Base-by-base conservation (phyloP, 2,329 filamentous ascomycete species). In the Neurospora sp. region DNA sequence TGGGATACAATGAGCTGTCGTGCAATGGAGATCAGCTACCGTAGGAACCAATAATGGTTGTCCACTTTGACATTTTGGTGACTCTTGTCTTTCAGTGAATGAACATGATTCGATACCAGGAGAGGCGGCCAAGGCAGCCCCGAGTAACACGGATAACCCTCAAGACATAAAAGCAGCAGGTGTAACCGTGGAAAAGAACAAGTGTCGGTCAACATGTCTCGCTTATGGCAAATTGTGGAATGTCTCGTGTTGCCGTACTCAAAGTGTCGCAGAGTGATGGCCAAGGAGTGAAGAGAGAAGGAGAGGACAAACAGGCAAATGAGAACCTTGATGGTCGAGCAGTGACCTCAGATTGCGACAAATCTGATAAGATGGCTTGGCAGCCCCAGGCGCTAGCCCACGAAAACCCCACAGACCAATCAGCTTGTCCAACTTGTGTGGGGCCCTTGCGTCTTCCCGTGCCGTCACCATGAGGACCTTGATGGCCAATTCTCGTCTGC, bases 401-500 rank as follows among this genome's bases (percentile, higher is more conserved):
- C 52, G 3, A 2, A 17, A 62, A n/a, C 3, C 15, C 28, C 28
- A n/a, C 28, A 36, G 28, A 2, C 52, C 52, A 36, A 62, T 36
- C 23, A 36, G 8, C 15, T 36, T 62, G 52, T 1, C 52, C 52
- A 62, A 33, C 17, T 57, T 33, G 17, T 10, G 12, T 36, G 23
- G 52, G 46, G 23, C 15, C 15, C 23, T 8, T 57, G 23, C 23
- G 23, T 36, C 6, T 62, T 36, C 28, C 46, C 11, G n/a, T n/a
- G n/a, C n/a, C n/a, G 28, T 62, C 28, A 36, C 6, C 28, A 17
- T 33, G 70, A 70, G 72, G 23, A 74, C 73, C 73, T 71, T 74
- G 73, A 74, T 68, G 73, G 72, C 71, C 70, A 36, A 52, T 38
- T 43, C 28, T 4, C 1, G 1, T 33, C 19, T 28, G 41, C 6